Conservation (phyloP, 2,329 filamentous ascomycete genomes). For the Colletotrichum gloeosporioides region DNA sequence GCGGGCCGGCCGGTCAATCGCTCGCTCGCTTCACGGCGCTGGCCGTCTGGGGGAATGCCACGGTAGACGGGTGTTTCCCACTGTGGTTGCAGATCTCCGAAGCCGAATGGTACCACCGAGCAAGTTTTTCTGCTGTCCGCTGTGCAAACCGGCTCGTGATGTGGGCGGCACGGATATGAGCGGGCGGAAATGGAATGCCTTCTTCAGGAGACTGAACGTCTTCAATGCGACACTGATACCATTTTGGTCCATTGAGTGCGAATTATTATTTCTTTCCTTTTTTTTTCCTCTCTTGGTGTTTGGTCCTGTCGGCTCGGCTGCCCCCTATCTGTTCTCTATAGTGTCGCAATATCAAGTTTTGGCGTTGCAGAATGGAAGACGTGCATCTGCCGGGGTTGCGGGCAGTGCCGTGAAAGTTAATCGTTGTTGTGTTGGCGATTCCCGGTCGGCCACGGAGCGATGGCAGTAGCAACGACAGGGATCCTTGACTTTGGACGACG, state of each 20-base stretch:
- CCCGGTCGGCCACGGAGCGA: background rate
- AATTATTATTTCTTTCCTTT: too few species aligned
- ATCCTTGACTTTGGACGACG: background rate
- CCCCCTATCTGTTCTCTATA: background rate
- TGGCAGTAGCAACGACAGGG: background rate
- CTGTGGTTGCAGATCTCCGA: background rate
- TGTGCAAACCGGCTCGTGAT: background rate
- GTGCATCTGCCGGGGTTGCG: background rate
- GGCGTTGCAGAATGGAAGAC: background rate
- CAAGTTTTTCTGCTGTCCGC: background rate
- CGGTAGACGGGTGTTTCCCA: background rate
- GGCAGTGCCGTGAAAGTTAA: conserved; percentile 7
- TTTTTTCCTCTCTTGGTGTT: too few species aligned
- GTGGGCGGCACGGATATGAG: conserved; percentile 12
- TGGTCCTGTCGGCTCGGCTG: background rate
- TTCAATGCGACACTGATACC: background rate
- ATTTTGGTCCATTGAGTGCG: background rate
- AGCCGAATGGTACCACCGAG: background rate
- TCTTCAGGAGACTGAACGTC: background rate
- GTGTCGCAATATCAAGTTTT: background rate
- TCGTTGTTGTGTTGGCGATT: background rate
- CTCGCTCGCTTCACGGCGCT: conserved; percentile 8
- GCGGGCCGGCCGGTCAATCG: conserved; percentile 8
- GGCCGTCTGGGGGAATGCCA: conserved; percentile 8
- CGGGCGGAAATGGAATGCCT: background rate